Evolutionary conservation across 495 filamentous ascomycete genomes (phyloP).

Genomic region (Lentithecium fluviatile): DNA sequence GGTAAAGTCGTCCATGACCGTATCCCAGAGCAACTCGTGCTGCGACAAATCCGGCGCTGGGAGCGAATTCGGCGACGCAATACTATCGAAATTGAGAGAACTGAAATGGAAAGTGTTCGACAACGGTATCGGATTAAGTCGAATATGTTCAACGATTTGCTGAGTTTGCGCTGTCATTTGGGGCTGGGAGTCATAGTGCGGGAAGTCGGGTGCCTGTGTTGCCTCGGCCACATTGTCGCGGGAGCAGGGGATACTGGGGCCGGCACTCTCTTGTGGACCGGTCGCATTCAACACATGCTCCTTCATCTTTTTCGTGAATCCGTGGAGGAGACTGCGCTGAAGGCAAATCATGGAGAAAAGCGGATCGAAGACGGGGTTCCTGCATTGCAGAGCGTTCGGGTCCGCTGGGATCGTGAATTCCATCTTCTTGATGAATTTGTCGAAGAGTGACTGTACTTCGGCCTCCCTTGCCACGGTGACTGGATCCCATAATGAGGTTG

Average conservation of each 20-base stretch:
- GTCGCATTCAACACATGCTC: background rate
- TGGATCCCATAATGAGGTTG: conserved; percentile 13
- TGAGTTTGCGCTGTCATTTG: background rate
- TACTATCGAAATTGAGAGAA: background rate
- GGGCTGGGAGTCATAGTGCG: background rate
- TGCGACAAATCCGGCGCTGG: background rate
- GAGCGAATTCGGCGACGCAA: background rate
- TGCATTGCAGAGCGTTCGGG: background rate
- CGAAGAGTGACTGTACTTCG: conserved; percentile 2
- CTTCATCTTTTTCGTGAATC: conserved; percentile 14
- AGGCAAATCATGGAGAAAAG: conserved; percentile 12
- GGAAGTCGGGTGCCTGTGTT: background rate
- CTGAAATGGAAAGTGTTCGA: background rate
- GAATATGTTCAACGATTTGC: background rate
- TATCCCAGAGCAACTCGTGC: conserved; percentile 10
- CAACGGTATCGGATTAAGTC: background rate
- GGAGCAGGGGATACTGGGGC: background rate
- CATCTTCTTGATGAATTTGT: conserved; percentile 16
- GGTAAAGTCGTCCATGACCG: conserved; percentile 23
- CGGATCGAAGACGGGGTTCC: background rate
- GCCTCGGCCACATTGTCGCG: background rate
- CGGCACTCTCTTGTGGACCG: background rate
- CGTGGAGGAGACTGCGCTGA: conserved; percentile 18
- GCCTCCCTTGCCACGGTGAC: conserved; percentile 10
- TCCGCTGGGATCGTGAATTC: conserved; percentile 8